Percentiles rank a stretch among this genome's conserved stretches.
phyloP scores from a whole-genome alignment of 495 filamentous ascomycete species.

The Sabuloglossum arenarium region DNA sequence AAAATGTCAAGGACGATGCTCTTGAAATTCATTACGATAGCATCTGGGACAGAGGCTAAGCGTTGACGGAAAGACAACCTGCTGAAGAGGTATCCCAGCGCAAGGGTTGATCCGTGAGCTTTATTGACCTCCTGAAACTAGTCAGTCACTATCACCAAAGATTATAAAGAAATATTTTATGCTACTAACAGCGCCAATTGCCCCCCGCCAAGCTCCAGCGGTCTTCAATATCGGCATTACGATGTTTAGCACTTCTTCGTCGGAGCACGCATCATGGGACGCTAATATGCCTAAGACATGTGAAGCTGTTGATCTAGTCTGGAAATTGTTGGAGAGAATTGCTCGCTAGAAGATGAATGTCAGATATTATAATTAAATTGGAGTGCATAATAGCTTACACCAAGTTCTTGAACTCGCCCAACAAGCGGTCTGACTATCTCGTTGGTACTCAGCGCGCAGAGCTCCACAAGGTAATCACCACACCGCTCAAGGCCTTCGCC shows the following conservation, averaged over 20 bases:
- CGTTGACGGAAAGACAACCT: slow-evolving; percentile 29
- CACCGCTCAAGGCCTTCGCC: slow-evolving; percentile 28
- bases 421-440: slow-evolving; percentile 28
- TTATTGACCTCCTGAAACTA: slow-evolving; percentile 22
- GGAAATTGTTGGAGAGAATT: slow-evolving; percentile 45
- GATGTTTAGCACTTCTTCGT: slow-evolving; percentile 18
- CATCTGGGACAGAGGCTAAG: slow-evolving; percentile 14
- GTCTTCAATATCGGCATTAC: slow-evolving; percentile 21
- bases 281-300: slow-evolving; percentile 60
- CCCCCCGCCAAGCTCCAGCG: slow-evolving; percentile 28
- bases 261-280: slow-evolving; percentile 32
- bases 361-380: not conserved
- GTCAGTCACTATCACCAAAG: not conserved
- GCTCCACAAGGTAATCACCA: slow-evolving; percentile 39
- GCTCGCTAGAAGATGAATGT: slow-evolving; percentile 16
- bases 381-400: slow-evolving; percentile 7
- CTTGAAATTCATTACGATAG: slow-evolving; percentile 20
- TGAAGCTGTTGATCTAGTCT: slow-evolving; percentile 38
- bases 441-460: slow-evolving; percentile 41
- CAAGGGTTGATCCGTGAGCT: slow-evolving; percentile 37
- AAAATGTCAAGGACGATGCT: slow-evolving; percentile 25
- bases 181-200: slow-evolving; percentile 29
- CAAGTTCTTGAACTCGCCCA: slow-evolving; percentile 25
- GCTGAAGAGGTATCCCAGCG: slow-evolving; percentile 38
- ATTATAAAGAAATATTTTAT: not conserved